These are phyloP conservation scores for Verticillium isaacii DNA, from an alignment of 2,329 filamentous ascomycete species.

Conservation along the genomic window DNA sequence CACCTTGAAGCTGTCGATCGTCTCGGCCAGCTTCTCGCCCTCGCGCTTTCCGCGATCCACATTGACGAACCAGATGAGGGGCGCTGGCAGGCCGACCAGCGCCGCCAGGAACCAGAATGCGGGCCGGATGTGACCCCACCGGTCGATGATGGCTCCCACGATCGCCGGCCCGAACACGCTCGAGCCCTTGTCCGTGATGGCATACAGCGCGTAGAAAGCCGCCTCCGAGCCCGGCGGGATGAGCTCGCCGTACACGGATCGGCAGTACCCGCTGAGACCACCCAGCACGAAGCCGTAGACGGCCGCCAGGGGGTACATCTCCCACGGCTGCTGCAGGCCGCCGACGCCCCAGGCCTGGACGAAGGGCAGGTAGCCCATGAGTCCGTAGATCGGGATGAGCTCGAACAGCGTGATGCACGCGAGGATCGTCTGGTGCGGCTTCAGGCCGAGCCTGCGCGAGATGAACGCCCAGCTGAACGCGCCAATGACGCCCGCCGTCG, in stretches of 20 bases:
- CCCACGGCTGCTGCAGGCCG: constrained; percentile 90
- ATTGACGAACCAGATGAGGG: constrained; percentile 79
- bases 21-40: constrained; percentile 57
- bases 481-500: constrained; percentile 75
- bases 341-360: constrained; percentile 69
- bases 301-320: constrained; percentile 90
- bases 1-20: constrained; percentile 46
- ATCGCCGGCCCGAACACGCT: constrained; percentile 92
- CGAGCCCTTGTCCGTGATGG: constrained; percentile 95
- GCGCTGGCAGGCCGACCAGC: constrained; percentile 79
- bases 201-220: constrained; percentile 93
- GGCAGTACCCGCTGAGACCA: constrained; percentile 87
- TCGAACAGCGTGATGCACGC: constrained; percentile 90
- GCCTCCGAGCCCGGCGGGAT: constrained; percentile 93
- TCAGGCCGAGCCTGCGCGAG: constrained; percentile 63
- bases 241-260: constrained; percentile 86
- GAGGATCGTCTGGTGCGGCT: constrained; percentile 82
- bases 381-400: constrained; percentile 84
- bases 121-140: constrained; percentile 71
- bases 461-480: constrained; percentile 87
- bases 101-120: constrained; percentile 90
- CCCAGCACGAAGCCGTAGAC: constrained; percentile 93
- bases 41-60: constrained; percentile 73
- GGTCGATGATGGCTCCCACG: constrained; percentile 88
- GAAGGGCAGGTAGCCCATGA: constrained; percentile 81